Base-by-base conservation (phyloP, 345 rosid genomes). In the Arabis alpina region DNA sequence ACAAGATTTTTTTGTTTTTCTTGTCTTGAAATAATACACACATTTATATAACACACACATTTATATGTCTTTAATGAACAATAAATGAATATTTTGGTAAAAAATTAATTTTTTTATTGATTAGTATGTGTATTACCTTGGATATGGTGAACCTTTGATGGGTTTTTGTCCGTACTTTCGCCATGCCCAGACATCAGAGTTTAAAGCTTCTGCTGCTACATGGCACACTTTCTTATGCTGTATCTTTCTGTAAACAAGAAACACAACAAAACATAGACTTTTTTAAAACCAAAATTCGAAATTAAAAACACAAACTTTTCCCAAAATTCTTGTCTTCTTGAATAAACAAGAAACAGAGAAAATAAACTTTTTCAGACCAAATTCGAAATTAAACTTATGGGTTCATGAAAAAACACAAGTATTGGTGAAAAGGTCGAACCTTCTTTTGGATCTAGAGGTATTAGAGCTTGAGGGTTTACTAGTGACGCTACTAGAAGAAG, bases 161-260 rank as follows among this genome's bases (percentile, higher is more conserved):
- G 99, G 99, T 80, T 94, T 94, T 52, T 94, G 99, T 44, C 99
- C 99, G 70, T 95, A 95, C 82, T 95, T 95, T 28, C 98, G 84
- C 98, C 99, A 94, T 28, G 99, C 96, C 99, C 99, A 94, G 50
- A 90, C 86, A 68, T 92, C 99, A 23, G 97, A 84, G 79, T 93
- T 85, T 14, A 94, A 81, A 58, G 84, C 83, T 47, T 90, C 99
- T 19, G 91, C 97, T 53, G 97, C 93, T 23, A 94, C 98, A 54
- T 94, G 93, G 69, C 96, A 88, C 45, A 92, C 88, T 81, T 79
- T 89, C 82, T 94, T 91, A 58, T 81, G 80, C 68, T 85, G 97
- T 79, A 82, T 88, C 88, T 94, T 94, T 74, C 99, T 94, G 88
- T 24, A 72, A 72, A 7, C 37, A 7, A 30, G 1, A 48, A 36